A percentile compares a stretch with the other conserved stretches of the same genome.
Evolutionary conservation across 306 rosid genomes (phyloP).

Genomic region (Comarum palustre): DNA sequence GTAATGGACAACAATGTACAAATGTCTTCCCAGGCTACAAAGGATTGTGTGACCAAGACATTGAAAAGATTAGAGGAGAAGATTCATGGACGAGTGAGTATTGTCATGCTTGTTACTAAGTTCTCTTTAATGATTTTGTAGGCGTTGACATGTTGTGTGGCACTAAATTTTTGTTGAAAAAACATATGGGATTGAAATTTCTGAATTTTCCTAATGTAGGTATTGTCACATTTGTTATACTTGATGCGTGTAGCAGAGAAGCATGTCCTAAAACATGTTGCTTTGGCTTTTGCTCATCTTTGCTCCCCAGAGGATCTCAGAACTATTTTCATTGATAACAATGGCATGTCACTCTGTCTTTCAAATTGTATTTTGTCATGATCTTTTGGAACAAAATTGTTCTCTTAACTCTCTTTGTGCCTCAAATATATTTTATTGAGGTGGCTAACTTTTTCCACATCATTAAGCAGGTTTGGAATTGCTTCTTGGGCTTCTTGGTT

Average conservation of each 20-base stretch:
- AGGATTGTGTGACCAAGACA: constrained; percentile 99
- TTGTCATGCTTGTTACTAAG: constrained; percentile 18
- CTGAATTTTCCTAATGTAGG: constrained; percentile 49
- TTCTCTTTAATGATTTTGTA: constrained; percentile 11
- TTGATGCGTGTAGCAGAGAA: constrained; percentile 84
- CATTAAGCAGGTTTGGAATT: constrained; percentile 73
- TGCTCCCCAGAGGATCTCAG: constrained; percentile 78
- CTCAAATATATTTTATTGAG: constrained; percentile 11
- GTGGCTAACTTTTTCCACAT: constrained; percentile 20
- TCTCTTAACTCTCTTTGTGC: background rate
- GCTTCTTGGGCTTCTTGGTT: constrained; percentile 83
- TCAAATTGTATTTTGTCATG: constrained; percentile 20
- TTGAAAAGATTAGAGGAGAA: constrained; percentile 97
- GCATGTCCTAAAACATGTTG: constrained; percentile 74
- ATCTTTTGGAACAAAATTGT: constrained; percentile 18
- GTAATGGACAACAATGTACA: constrained; percentile 9
- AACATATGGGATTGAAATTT: constrained; percentile 31
- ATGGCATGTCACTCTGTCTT: constrained; percentile 45
- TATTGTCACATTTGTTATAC: constrained; percentile 77
- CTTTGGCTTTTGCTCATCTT: constrained; percentile 97
- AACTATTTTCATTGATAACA: constrained; percentile 68
- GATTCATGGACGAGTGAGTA: constrained; percentile 84
- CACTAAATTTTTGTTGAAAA: constrained; percentile 6
- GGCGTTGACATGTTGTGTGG: background rate
- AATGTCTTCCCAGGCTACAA: constrained; percentile 71